phyloP scores from a whole-genome alignment of 139 green algal species.

The Dunaliella sp. region DNA sequence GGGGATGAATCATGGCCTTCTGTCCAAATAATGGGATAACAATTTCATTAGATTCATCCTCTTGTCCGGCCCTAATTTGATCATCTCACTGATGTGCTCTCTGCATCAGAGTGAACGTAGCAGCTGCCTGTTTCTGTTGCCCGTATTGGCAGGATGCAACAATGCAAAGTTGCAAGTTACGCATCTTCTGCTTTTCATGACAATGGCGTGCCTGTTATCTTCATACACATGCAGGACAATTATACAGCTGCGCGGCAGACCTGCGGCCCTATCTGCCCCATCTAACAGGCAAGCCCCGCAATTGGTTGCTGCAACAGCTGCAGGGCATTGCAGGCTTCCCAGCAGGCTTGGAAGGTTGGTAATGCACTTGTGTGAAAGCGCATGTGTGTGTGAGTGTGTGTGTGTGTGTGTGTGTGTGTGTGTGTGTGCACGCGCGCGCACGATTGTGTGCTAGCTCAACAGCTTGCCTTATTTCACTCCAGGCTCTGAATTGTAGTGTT shows the following conservation, averaged over 20 bases:
- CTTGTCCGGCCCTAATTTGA: no score
- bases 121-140: no score
- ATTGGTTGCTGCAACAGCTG: slow-evolving; percentile 10
- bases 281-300: not conserved
- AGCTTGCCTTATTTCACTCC: no score
- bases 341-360: not conserved
- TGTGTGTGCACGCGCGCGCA: not conserved
- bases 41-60: no score
- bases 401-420: not conserved
- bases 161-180: no score
- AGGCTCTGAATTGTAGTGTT: no score
- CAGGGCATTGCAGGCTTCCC: not conserved
- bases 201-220: not conserved
- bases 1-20: no score
- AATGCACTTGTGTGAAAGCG: no score
- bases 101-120: not conserved
- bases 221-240: slow-evolving; percentile 25
- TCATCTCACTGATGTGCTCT: not conserved
- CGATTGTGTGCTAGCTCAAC: no score
- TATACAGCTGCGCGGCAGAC: slow-evolving; percentile 55
- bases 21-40: no score
- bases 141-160: no score
- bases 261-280: slow-evolving; percentile 37
- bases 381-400: not conserved
- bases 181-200: not conserved